Evolutionary conservation across 2,329 filamentous ascomycete genomes (phyloP).

Genomic region (Talaromyces atroroseus): DNA sequence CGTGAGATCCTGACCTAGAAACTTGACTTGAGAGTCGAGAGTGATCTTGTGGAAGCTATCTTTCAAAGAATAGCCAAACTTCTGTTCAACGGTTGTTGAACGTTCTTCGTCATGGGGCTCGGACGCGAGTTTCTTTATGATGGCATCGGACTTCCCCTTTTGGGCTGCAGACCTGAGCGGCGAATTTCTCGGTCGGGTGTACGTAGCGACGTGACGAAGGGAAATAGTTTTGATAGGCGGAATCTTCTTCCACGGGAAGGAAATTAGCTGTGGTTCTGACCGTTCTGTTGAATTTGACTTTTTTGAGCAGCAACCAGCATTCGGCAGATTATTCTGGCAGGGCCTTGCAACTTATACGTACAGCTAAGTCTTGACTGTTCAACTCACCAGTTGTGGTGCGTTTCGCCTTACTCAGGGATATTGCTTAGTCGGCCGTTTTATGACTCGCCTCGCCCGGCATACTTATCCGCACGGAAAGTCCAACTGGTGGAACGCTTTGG

Average conservation of each 20-base stretch:
- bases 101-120: not conserved
- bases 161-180: not conserved
- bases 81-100: not conserved
- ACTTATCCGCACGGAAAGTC: not conserved
- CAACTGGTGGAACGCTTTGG: not conserved
- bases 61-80: not conserved
- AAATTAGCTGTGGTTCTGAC: not conserved
- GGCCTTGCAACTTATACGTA: not conserved
- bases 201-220: not conserved
- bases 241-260: not conserved
- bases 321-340: not conserved
- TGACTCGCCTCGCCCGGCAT: not conserved
- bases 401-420: not conserved
- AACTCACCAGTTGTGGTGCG: not conserved
- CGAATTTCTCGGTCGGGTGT: not conserved
- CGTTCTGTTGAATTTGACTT: not conserved
- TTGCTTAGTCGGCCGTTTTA: not conserved
- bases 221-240: constrained; percentile 9
- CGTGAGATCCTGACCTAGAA: not conserved
- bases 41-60: too few relatives aligned
- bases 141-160: not conserved
- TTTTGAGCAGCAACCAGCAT: not conserved
- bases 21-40: too few relatives aligned
- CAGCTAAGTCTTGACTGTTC: not conserved
- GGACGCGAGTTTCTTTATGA: not conserved